Percentiles rank a stretch among this genome's conserved stretches.
phyloP scores from a whole-genome alignment of 1,139 yeast genomes.

The Lodderomyces elongisporus region DNA sequence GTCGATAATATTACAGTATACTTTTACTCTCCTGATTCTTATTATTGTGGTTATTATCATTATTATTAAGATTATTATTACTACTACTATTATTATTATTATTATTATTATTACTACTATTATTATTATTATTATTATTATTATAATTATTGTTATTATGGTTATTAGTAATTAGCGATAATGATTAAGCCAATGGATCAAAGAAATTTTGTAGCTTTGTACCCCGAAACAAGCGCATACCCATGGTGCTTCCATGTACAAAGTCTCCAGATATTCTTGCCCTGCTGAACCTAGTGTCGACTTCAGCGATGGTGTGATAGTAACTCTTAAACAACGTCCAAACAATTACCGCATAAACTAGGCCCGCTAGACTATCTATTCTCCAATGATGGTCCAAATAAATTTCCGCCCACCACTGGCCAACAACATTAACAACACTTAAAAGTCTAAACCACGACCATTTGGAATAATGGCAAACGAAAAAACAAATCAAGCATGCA shows the following conservation, averaged over 20 bases:
- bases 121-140: too few species aligned
- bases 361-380: conserved; percentile 42
- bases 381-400: conserved; percentile 70
- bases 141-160: too few species aligned
- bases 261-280: conserved; percentile 7
- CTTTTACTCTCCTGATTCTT: too few species aligned
- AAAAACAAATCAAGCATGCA: conserved; percentile 49
- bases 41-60: too few species aligned
- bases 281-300: conserved; percentile 27
- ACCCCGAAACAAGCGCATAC: conserved; percentile 52
- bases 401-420: conserved; percentile 74
- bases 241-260: conserved; percentile 37
- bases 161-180: too few species aligned
- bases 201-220: conserved; percentile 44
- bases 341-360: conserved; percentile 23
- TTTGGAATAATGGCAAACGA: conserved; percentile 37
- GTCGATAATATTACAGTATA: too few species aligned
- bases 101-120: too few species aligned
- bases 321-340: conserved; percentile 19
- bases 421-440: conserved; percentile 34
- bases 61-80: too few species aligned
- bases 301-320: conserved; percentile 19
- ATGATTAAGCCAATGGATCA: conserved; percentile 37
- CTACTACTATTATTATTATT: too few species aligned
- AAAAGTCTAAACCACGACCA: conserved; percentile 32